Conservation (phyloP, 1,284 basidiomycete species). For the Fistulinella cinereoalba region DNA sequence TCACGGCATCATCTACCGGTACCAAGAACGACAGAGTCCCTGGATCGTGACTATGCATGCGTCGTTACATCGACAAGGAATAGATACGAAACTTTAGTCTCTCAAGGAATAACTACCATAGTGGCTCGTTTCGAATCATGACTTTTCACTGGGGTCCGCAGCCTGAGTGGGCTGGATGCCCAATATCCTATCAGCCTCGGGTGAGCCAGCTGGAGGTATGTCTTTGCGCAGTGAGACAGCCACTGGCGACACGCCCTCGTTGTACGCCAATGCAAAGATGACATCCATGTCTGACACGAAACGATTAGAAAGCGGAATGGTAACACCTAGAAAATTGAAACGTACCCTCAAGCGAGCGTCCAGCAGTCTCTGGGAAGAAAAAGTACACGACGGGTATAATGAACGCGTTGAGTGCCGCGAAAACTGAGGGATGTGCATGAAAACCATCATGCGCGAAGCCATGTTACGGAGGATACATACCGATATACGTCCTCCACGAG, state of each 20-base stretch:
- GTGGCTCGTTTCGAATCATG: background rate
- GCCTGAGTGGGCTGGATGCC: constrained; percentile 34
- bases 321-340: background rate
- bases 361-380: constrained; percentile 70
- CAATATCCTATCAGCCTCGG: constrained; percentile 52
- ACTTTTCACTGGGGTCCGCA: background rate
- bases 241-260: constrained; percentile 56
- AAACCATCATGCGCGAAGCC: background rate
- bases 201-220: constrained; percentile 51
- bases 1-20: too few species aligned
- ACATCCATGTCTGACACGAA: constrained; percentile 55
- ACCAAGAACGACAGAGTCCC: background rate
- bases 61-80: background rate
- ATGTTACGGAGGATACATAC: constrained; percentile 32
- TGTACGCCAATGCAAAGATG: constrained; percentile 57
- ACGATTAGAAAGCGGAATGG: constrained; percentile 2
- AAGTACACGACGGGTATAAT: constrained; percentile 61
- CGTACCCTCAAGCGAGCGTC: constrained; percentile 56
- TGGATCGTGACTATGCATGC: background rate
- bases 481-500: constrained; percentile 60
- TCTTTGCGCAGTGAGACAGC: constrained; percentile 55
- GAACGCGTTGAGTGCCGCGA: constrained; percentile 57
- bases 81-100: background rate
- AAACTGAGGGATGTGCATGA: constrained; percentile 40
- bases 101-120: background rate